Conservation (phyloP, 2,329 filamentous ascomycete species). For the Fusarium paranaense region DNA sequence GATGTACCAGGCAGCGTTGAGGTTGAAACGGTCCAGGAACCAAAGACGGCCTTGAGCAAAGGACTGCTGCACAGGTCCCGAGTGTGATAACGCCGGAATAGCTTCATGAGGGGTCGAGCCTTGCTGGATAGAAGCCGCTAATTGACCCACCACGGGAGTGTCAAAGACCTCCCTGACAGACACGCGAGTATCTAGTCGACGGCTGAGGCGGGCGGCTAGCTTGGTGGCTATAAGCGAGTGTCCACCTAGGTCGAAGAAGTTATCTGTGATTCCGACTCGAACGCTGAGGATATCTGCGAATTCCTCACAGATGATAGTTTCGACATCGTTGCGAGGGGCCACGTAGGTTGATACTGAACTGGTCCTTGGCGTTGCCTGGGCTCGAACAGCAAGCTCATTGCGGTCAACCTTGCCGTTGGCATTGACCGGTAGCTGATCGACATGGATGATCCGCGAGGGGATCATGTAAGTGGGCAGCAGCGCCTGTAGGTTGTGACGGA, state of each 20-base stretch:
- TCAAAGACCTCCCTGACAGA: conserved; percentile 15
- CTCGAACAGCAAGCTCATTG: conserved; percentile 14
- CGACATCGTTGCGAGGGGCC: not conserved
- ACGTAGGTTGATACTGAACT: no score
- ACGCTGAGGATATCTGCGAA: not conserved
- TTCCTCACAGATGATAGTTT: not conserved
- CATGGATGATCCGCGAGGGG: conserved; percentile 29
- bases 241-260: conserved; percentile 17
- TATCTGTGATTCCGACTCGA: not conserved
- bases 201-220: not conserved
- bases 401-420: conserved; percentile 43
- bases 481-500: no score
- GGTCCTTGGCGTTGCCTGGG: not conserved
- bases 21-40: not conserved
- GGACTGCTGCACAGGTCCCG: conserved; percentile 25
- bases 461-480: conserved; percentile 44
- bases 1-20: not conserved
- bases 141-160: not conserved
- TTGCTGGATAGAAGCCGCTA: not conserved
- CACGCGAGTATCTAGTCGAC: not conserved
- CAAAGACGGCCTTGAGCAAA: conserved; percentile 15
- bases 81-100: not conserved
- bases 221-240: conserved; percentile 16
- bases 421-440: conserved; percentile 44
- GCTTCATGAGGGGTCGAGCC: not conserved